These are phyloP conservation scores for Fusarium sp. DNA, from an alignment of 2,329 filamentous ascomycete species.

Conservation along the genomic window DNA sequence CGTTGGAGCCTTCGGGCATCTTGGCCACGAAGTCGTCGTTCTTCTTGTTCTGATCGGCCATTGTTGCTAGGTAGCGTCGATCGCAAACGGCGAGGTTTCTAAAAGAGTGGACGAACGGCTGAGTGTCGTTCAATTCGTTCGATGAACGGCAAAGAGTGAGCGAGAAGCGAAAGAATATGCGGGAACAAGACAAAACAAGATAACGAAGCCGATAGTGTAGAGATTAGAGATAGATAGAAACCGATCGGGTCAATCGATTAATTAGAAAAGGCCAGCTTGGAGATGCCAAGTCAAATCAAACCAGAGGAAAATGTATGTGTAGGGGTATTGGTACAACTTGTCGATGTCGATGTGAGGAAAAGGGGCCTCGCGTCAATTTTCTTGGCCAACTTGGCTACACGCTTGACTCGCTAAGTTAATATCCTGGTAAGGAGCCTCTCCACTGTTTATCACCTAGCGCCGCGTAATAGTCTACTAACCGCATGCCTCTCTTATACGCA, in stretches of 20 bases:
- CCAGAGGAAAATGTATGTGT: not conserved
- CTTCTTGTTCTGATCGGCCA: slow-evolving; percentile 38
- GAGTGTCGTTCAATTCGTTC: slow-evolving; percentile 33
- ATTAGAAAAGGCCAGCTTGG: slow-evolving; percentile 24
- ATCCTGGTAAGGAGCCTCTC: slow-evolving; percentile 12
- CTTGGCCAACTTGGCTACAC: slow-evolving; percentile 24
- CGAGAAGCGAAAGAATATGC: slow-evolving; percentile 9
- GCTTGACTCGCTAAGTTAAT: slow-evolving; percentile 17
- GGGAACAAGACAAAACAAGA: not conserved
- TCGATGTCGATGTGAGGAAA: slow-evolving; percentile 11
- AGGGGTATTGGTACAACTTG: slow-evolving; percentile 14
- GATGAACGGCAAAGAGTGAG: slow-evolving; percentile 10
- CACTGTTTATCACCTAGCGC: slow-evolving; percentile 10
- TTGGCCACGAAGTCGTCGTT: slow-evolving; percentile 38
- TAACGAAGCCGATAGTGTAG: slow-evolving; percentile 6
- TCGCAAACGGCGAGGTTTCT: slow-evolving; percentile 11
- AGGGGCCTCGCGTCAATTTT: slow-evolving; percentile 17
- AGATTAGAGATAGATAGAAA: slow-evolving; percentile 18
- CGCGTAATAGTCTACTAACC: slow-evolving; percentile 24
- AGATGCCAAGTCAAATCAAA: slow-evolving; percentile 28
- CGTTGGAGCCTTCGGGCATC: slow-evolving; percentile 29
- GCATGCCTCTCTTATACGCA: not conserved
- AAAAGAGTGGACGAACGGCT: slow-evolving; percentile 40
- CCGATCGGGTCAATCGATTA: slow-evolving; percentile 18
- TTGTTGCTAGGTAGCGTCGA: slow-evolving; percentile 8